Evolutionary conservation across 768 basidiomycete genomes (phyloP).

Genomic region (Dentipellis fragilis): DNA sequence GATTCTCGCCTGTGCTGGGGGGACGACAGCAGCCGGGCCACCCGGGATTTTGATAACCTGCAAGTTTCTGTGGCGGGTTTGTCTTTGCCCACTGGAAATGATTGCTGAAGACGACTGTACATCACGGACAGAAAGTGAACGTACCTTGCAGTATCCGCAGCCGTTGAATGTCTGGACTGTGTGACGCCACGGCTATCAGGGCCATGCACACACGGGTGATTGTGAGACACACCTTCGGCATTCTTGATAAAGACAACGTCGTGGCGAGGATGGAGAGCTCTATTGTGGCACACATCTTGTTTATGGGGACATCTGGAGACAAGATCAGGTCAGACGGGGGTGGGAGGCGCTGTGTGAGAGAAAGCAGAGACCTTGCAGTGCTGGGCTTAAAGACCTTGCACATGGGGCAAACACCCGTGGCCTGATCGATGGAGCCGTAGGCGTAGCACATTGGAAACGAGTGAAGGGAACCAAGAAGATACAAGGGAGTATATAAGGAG

Average conservation of each 20-base stretch:
- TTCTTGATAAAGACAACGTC: conserved; percentile 77
- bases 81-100: conserved; percentile 58
- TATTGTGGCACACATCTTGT: conserved; percentile 68
- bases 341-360: conserved; percentile 7
- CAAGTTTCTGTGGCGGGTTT: conserved; percentile 41
- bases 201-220: conserved; percentile 7
- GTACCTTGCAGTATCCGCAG: conserved; percentile 86
- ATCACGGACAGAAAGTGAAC: conserved; percentile 12
- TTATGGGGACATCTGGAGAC: conserved; percentile 62
- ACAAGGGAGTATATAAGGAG: conserved; percentile 15
- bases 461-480: conserved; percentile 8
- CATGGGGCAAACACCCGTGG: conserved; percentile 66
- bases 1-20: conserved; percentile 48
- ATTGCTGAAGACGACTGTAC: conserved; percentile 7
- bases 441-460: conserved; percentile 58
- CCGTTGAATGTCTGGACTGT: conserved; percentile 76
- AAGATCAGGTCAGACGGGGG: conserved; percentile 16
- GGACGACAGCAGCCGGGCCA: conserved; percentile 90
- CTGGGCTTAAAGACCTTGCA: conserved; percentile 72
- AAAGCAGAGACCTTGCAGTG: conserved; percentile 36
- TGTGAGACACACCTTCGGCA: conserved; percentile 58
- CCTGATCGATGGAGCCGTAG: conserved; percentile 59
- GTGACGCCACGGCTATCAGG: conserved; percentile 9
- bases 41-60: conserved; percentile 59
- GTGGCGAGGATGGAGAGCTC: conserved; percentile 60